These are phyloP conservation scores for Fereydounia khargensis DNA, from an alignment of 1,284 basidiomycete species.

Conservation along the genomic window DNA sequence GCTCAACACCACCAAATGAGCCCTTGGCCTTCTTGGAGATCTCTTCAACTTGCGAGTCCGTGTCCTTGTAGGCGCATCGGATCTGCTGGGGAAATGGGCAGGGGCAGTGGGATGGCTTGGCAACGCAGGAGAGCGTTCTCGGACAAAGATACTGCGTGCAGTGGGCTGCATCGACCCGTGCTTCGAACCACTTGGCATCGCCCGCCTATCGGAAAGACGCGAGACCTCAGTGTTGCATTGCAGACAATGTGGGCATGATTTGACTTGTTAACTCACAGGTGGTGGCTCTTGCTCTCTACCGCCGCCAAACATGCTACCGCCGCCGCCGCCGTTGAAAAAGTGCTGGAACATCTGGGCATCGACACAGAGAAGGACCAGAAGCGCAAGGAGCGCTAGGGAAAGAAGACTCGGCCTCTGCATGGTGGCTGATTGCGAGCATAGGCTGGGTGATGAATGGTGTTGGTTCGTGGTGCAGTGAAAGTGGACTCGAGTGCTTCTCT, in stretches of 20 bases:
- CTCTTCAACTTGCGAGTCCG: conserved; percentile 8
- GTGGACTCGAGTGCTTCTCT: no score
- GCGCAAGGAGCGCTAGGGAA: conserved; percentile 6
- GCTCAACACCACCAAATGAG: conserved; percentile 26
- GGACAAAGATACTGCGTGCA: conserved; percentile 47
- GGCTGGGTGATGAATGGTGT: no score
- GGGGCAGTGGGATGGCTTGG: conserved; percentile 44
- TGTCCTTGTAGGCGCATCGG: conserved; percentile 36
- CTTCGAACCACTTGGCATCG: conserved; percentile 46
- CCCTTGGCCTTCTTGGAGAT: conserved; percentile 13
- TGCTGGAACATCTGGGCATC: conserved; percentile 43
- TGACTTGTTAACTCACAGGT: conserved; percentile 21
- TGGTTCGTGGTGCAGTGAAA: no score
- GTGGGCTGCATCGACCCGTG: conserved; percentile 38
- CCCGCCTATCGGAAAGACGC: conserved; percentile 18
- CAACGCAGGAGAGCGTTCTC: conserved; percentile 47
- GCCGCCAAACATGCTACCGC: conserved; percentile 14
- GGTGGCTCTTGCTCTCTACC: conserved; percentile 39
- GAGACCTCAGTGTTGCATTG: no score
- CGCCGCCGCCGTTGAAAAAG: conserved; percentile 36
- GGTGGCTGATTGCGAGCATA: no score
- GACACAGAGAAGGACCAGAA: conserved; percentile 6
- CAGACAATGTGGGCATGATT: neutral
- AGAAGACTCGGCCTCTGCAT: no score
- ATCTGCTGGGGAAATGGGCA: conserved; percentile 48